A percentile compares a stretch with the other conserved stretches of the same genome.
Evolutionary conservation across 768 basidiomycete genomes (phyloP).

Genomic region (Tylopilus intermedius): DNA sequence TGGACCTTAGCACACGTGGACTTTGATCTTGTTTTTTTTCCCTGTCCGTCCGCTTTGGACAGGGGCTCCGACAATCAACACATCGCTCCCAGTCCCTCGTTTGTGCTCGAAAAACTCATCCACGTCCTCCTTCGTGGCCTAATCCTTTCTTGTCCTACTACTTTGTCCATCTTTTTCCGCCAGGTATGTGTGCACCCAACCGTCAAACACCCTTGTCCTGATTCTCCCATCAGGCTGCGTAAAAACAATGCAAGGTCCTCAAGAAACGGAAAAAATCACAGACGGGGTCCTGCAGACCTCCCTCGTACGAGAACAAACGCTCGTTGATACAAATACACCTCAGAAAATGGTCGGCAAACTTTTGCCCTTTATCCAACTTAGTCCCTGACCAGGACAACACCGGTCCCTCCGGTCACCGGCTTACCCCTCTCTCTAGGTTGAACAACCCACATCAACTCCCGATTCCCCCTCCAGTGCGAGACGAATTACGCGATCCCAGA

Average conservation of each 20-base stretch:
- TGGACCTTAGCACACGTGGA: constrained; percentile 28
- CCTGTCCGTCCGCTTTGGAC: constrained; percentile 32
- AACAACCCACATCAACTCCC: constrained; percentile 17
- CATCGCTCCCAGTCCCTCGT: constrained; percentile 20
- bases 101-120: constrained; percentile 14
- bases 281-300: constrained; percentile 5
- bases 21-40: constrained; percentile 34
- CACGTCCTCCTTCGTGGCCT: constrained; percentile 7
- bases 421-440: constrained; percentile 23
- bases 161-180: background rate
- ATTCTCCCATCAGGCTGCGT: constrained; percentile 28
- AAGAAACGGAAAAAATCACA: constrained; percentile 20
- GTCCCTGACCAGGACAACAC: constrained; percentile 26
- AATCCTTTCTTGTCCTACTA: background rate
- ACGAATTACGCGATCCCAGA: constrained; percentile 33
- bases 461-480: constrained; percentile 23
- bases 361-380: constrained; percentile 29
- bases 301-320: constrained; percentile 18
- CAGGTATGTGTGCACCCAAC: constrained; percentile 13
- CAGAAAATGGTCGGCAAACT: constrained; percentile 28
- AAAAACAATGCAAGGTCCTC: constrained; percentile 32
- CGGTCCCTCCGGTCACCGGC: constrained; percentile 25
- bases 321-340: constrained; percentile 22
- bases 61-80: constrained; percentile 36
- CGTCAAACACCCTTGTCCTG: constrained; percentile 3